phyloP scores from a whole-genome alignment of 768 basidiomycete genomes.

The Panaeolus papilionaceus region DNA sequence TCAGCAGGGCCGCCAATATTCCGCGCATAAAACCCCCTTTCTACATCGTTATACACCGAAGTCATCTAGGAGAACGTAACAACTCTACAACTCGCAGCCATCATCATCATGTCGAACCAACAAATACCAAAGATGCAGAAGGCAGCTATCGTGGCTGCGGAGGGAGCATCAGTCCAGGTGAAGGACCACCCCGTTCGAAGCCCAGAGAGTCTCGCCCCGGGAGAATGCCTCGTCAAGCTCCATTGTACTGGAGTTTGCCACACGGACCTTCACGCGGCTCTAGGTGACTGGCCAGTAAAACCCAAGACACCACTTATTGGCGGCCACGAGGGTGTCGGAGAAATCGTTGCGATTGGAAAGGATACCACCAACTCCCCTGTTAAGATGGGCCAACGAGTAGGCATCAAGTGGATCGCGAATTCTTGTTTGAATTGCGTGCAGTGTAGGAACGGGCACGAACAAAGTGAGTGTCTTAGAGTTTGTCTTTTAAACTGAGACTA shows the following conservation, averaged over 20 bases:
- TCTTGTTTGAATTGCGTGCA: conserved; percentile 76
- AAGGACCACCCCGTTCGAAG: conserved; percentile 63
- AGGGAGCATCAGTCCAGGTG: conserved; percentile 42
- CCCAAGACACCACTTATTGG: conserved; percentile 73
- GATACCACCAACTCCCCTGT: conserved; percentile 65
- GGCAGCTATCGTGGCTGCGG: conserved; percentile 46
- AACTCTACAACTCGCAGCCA: neutral
- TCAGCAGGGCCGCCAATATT: neutral
- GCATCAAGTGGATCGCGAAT: conserved; percentile 83
- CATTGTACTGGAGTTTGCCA: conserved; percentile 87
- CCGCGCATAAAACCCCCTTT: neutral
- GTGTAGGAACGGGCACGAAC: conserved; percentile 79
- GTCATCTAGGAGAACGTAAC: neutral
- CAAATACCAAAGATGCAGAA: conserved; percentile 47
- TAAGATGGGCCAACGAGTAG: conserved; percentile 80
- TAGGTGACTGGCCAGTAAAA: conserved; percentile 83
- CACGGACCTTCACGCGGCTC: conserved; percentile 78
- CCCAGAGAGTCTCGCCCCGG: conserved; percentile 61
- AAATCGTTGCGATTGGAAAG: conserved; percentile 79
- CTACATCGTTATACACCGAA: neutral
- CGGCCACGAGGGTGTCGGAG: conserved; percentile 87
- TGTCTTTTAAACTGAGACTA: neutral
- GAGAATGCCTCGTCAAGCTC: conserved; percentile 80
- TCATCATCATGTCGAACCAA: conserved; percentile 12
- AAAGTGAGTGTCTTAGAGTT: conserved; percentile 51